Evolutionary conservation across 805 yeast species (phyloP).

Genomic region (Hanseniaspora vineae): DNA sequence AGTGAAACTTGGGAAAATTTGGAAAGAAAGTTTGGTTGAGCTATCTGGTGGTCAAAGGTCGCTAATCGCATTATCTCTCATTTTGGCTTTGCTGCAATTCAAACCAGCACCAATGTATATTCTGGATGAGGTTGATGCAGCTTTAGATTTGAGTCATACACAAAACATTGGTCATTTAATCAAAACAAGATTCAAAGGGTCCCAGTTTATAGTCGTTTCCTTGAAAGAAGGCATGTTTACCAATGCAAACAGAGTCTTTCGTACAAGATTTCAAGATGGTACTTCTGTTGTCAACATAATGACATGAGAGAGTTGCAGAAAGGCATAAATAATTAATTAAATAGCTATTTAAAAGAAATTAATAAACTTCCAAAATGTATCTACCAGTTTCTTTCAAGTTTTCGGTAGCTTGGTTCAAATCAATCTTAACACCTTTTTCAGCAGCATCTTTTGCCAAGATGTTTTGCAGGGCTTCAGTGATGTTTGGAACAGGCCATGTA

Average conservation of each 20-base stretch:
- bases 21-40: constrained; percentile 94
- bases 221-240: constrained; percentile 97
- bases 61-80: constrained; percentile 79
- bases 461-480: constrained; percentile 79
- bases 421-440: constrained; percentile 51
- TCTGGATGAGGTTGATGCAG: constrained; percentile 96
- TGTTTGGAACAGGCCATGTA: constrained; percentile 98
- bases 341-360: constrained; percentile 8
- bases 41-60: constrained; percentile 96
- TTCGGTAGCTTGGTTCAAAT: constrained; percentile 71
- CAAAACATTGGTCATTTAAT: constrained; percentile 95
- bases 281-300: constrained; percentile 79
- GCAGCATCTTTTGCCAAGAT: constrained; percentile 62
- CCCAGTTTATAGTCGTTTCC: constrained; percentile 93
- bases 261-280: constrained; percentile 93
- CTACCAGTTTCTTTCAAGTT: constrained; percentile 87
- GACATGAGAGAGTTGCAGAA: constrained; percentile 9
- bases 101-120: constrained; percentile 99
- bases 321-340: background rate
- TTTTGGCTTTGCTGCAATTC: constrained; percentile 82
- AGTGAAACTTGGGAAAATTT: constrained; percentile 79
- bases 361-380: constrained; percentile 88
- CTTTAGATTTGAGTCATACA: constrained; percentile 90
- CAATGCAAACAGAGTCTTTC: constrained; percentile 87
- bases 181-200: constrained; percentile 87